A percentile compares a stretch with the other conserved stretches of the same genome.
phyloP scores from a whole-genome alignment of 305 asterid genomes.

The Solanum chacoense region DNA sequence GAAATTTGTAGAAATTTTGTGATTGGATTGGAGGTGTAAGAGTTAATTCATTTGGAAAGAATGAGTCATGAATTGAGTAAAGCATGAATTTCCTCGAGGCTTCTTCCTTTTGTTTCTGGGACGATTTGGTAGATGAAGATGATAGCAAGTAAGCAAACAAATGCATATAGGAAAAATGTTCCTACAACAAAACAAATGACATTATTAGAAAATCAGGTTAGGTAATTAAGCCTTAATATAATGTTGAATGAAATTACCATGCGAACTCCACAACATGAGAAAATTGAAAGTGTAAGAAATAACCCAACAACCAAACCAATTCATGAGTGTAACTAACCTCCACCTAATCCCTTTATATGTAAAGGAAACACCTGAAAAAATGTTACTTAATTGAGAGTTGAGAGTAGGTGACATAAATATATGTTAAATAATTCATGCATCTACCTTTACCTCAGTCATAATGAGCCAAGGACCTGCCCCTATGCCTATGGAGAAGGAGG shows the following conservation, averaged over 20 bases:
- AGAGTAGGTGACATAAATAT: background rate
- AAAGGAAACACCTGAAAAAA: background rate
- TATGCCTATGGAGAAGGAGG: background rate
- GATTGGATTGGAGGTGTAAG: background rate
- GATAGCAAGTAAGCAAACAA: constrained; percentile 31
- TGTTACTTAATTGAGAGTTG: background rate
- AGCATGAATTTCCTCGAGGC: constrained; percentile 64
- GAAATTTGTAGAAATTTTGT: background rate
- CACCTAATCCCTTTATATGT: background rate
- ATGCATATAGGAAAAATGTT: constrained; percentile 49
- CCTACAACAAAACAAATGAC: constrained; percentile 20
- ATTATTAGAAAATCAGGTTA: background rate
- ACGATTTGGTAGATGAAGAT: constrained; percentile 39
- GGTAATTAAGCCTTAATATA: no score
- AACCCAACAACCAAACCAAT: background rate
- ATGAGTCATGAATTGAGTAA: constrained; percentile 28
- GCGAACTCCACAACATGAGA: background rate
- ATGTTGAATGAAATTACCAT: background rate
- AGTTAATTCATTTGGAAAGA: background rate
- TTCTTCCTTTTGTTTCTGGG: constrained; percentile 74
- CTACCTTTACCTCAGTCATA: background rate
- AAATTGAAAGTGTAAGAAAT: background rate
- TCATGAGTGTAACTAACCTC: background rate
- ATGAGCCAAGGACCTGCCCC: background rate
- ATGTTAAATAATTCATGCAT: background rate